phyloP scores from a whole-genome alignment of 2,329 filamentous ascomycete genomes.

The Sporothrix inflata region DNA sequence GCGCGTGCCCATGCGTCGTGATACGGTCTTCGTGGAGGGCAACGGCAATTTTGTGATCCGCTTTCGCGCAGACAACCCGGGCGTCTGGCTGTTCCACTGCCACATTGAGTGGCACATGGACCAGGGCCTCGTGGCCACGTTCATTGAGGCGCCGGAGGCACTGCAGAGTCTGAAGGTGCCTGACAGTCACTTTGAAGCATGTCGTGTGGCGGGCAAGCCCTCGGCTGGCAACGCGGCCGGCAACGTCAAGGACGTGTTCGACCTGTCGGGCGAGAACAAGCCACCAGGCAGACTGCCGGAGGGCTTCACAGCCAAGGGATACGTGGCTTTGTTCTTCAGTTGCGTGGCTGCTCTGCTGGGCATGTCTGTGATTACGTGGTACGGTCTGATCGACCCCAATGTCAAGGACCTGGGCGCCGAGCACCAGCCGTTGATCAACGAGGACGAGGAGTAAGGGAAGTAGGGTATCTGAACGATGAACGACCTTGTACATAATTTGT shows the following conservation, averaged over 20 bases:
- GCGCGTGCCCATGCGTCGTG: conserved; percentile 61
- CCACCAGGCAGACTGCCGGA: conserved; percentile 30
- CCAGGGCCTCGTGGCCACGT: conserved; percentile 50
- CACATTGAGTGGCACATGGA: conserved; percentile 62
- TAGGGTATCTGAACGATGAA: not conserved
- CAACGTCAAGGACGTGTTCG: conserved; percentile 34
- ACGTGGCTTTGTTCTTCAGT: conserved; percentile 75
- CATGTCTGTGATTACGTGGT: conserved; percentile 58
- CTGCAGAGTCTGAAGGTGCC: conserved; percentile 60
- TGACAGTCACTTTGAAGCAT: conserved; percentile 58
- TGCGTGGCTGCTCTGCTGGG: conserved; percentile 69
- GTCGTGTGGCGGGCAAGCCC: conserved; percentile 42
- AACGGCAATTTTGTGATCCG: conserved; percentile 54
- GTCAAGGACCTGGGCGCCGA: not conserved
- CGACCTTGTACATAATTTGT: not conserved
- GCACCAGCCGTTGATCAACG: conserved; percentile 4
- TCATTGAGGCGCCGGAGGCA: conserved; percentile 51
- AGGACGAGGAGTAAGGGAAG: not conserved
- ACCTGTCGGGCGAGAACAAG: conserved; percentile 37
- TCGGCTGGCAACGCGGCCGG: conserved; percentile 38
- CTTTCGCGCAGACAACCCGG: conserved; percentile 54
- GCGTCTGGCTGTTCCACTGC: conserved; percentile 52
- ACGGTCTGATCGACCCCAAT: conserved; percentile 15
- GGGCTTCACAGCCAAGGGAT: conserved; percentile 66
- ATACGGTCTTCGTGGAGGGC: conserved; percentile 44